Conservation (phyloP, 768 basidiomycete genomes). For the Tubosaeta sp. region DNA sequence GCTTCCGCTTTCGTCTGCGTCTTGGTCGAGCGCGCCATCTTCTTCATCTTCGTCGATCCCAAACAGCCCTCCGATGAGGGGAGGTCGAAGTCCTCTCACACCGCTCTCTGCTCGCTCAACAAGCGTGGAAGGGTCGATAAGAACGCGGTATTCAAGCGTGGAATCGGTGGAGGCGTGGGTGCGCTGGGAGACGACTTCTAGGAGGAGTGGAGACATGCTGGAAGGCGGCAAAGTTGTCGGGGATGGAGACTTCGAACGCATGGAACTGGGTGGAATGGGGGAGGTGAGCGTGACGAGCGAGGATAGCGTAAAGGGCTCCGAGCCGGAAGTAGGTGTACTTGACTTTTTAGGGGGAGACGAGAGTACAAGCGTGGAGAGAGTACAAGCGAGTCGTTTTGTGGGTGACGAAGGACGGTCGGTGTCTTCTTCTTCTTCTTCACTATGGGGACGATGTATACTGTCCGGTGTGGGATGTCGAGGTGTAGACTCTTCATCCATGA, state of each 20-base stretch:
- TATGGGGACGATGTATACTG: background rate
- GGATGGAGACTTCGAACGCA: no score
- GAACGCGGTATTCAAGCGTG: slow-evolving; percentile 74
- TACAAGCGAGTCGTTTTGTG: slow-evolving; percentile 10
- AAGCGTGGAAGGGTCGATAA: slow-evolving; percentile 64
- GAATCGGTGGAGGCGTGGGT: slow-evolving; percentile 68
- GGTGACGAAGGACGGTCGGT: slow-evolving; percentile 8
- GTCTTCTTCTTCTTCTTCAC: slow-evolving; percentile 1
- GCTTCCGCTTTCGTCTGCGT: slow-evolving; percentile 42
- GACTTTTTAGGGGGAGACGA: slow-evolving; percentile 16
- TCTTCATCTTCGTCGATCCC: slow-evolving; percentile 43
- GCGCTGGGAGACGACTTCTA: slow-evolving; percentile 64
- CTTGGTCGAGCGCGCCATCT: slow-evolving; percentile 21
- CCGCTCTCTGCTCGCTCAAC: slow-evolving; percentile 64
- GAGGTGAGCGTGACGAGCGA: slow-evolving; percentile 15
- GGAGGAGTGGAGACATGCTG: slow-evolving; percentile 41
- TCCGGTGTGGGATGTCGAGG: background rate
- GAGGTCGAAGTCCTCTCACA: slow-evolving; percentile 56
- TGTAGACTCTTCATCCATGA: slow-evolving; percentile 44
- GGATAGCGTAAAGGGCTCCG: slow-evolving; percentile 10
- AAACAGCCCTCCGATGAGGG: slow-evolving; percentile 34
- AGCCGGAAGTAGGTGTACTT: background rate
- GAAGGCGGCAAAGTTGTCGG: no score
- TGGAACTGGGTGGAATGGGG: background rate
- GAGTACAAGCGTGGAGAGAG: slow-evolving; percentile 14